Evolutionary conservation across 306 rosid genomes (phyloP), one percentile per base, ranked within the genome.

Genomic region (Trifolium fragiferum): DNA sequence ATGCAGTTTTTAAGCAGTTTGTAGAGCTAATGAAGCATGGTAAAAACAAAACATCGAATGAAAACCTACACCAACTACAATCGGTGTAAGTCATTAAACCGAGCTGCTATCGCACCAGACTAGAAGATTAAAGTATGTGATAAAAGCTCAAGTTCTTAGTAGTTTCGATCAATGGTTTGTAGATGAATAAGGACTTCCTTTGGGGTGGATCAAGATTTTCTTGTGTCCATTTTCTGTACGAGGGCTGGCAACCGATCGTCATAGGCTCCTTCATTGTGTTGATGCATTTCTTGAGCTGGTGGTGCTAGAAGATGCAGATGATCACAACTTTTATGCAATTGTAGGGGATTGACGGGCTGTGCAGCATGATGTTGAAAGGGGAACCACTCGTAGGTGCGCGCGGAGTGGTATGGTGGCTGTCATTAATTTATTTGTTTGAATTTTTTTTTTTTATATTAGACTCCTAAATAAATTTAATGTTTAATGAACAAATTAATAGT

Each of bases 1-100:
- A 60, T 76, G 83, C 99, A 94, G 96, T 87, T 60, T 94, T 94
- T 58, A 67, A 78, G 64, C 90, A 89, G 80, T 92, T 92, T 83
- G 67, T 87, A 55, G 88, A 81, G 90, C 72, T 94, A 76, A 90
- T 92, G 89, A 90, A 81, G 85, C 87, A 74, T 43, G 88, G 49
- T 2, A 78, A 78, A 63, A 81, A 54, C 76, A 60, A 67, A 19
- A 77, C 68, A 54, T 20, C 30, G 30, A 72, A 58, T 54, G 73
- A 55, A 70, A 75, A 6, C 65, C 73, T 75, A 32, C 73, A 33
- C 13, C 60, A 75, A 23, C 69, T 74, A 54, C 79, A 82, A 47
- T 18, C 82, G 0, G 76, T 32, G 8, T 73, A 74, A 47, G 32
- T 37, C 46, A 50, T 58, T 76, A 20, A 27, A 51, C 74, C 10